phyloP scores from a whole-genome alignment of 129 eudicot genomes.

The Flaveria brownii region DNA sequence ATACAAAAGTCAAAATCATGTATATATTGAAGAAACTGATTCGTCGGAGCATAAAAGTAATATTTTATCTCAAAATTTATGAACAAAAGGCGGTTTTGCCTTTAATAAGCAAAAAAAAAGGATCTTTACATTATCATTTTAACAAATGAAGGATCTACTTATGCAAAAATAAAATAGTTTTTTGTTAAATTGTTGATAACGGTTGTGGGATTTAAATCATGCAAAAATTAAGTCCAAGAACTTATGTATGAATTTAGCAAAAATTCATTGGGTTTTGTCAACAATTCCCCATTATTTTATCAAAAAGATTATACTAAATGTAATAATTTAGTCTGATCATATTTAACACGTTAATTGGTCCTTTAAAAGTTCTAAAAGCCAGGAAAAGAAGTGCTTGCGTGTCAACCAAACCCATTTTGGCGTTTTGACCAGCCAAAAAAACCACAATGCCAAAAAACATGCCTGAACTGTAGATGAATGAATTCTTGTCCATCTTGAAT shows the following conservation, averaged over 20 bases:
- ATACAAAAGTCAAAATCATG: no score
- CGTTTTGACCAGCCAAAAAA: not conserved
- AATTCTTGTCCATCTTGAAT: conserved; percentile 52
- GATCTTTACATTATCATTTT: no score
- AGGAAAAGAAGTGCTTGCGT: not conserved
- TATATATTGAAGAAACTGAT: no score
- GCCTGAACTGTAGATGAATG: conserved; percentile 61
- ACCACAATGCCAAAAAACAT: not conserved
- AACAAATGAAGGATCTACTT: no score
- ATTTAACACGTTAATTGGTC: not conserved
- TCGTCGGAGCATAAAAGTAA: no score
- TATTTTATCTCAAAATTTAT: no score
- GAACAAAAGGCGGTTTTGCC: not conserved
- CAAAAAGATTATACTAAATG: no score
- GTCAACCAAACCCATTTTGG: not conserved
- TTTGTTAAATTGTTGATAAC: no score
- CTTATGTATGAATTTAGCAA: not conserved
- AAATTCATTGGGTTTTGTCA: not conserved
- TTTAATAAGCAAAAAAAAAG: no score
- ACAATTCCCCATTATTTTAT: not conserved
- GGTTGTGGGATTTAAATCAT: not conserved
- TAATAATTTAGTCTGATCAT: no score
- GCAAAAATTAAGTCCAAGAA: not conserved
- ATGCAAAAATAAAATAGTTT: no score
- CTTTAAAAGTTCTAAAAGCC: not conserved